Base-by-base conservation (phyloP, 2,329 filamentous ascomycete genomes). In the Mycogone perniciosa region DNA sequence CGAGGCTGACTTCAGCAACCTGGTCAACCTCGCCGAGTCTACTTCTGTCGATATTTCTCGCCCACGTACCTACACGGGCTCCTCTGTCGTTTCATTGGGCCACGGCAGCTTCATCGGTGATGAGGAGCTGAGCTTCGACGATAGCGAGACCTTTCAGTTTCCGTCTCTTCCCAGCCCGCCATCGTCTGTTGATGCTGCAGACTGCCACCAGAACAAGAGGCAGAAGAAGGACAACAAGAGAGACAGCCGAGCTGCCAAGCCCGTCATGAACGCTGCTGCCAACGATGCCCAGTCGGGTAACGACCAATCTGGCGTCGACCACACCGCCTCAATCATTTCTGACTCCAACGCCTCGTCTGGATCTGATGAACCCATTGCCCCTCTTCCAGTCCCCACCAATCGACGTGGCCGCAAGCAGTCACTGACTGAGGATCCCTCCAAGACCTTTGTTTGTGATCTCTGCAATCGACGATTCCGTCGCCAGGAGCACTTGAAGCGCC, bases 371-470 rank as follows among this genome's bases (percentile, higher is more conserved):
- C 68, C 59, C 65, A 70, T 65, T 71, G 60, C 66, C 52, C 59
- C 69, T 58, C 41, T 71, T 1, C 73, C 78, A 3, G 73, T 76
- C 7, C 86, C 86, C 7, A 81, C 87, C 60, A 95, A 89, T 71
- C 91, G 93, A 58, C 91, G 93, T 53, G 93, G 93, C 54, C 91
- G 93, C 71, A 99, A 99, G 84, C 93, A 99, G 75, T 97, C 93
- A 1, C 73, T 97, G 61, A 97, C 93, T 5, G 93, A 97, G 65
- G 93, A 99, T 64, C 93, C 93, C 1, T 95, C 89, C 64, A 99
- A 99, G 84, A 96, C 91, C 0, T 99, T 97, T 57, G 89, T 96
- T 54, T 99, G 93, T 75, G 90, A 91, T 51, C 81, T 96, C 26
- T 99, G 93, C 84, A 92, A 89, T 64, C 90, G 93, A 58, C 89